These are phyloP conservation scores for Haplographium delicatum DNA, from an alignment of 495 filamentous ascomycete genomes.

Conservation along the genomic window DNA sequence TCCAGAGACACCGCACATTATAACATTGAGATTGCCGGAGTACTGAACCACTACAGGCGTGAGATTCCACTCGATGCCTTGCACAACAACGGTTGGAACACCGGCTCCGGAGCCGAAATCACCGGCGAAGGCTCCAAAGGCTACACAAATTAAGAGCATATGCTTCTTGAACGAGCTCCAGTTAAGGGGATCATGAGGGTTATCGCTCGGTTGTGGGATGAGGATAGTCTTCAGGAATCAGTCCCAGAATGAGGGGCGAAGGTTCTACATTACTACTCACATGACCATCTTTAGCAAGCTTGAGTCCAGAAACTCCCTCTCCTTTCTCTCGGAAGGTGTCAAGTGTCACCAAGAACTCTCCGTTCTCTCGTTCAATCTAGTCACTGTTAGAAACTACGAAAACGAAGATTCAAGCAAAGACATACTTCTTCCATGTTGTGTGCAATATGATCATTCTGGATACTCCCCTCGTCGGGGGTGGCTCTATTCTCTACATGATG, in stretches of 20 bases:
- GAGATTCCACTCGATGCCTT: neutral
- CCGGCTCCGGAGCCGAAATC: conserved; percentile 7
- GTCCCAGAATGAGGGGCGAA: too few relatives aligned
- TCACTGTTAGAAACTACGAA: too few relatives aligned
- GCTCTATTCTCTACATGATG: too few relatives aligned
- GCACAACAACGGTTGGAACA: neutral
- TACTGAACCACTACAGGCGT: neutral
- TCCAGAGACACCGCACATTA: conserved; percentile 7
- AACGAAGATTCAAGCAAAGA: too few relatives aligned
- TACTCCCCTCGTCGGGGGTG: too few relatives aligned
- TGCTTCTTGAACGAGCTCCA: conserved; percentile 11
- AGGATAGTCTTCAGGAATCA: conserved; percentile 1
- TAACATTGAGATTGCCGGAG: neutral
- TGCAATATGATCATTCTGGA: too few relatives aligned
- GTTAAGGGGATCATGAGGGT: conserved; percentile 65
- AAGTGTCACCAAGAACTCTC: neutral
- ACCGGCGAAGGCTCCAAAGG: conserved; percentile 1
- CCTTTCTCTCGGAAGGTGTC: neutral
- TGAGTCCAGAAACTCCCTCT: neutral
- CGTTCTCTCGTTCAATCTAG: neutral
- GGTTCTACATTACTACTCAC: too few relatives aligned
- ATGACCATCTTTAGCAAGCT: neutral
- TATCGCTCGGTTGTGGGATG: conserved; percentile 73
- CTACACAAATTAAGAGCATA: neutral
- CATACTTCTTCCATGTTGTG: too few relatives aligned